Evolutionary conservation across 805 yeast species (phyloP).

Genomic region (Priceomyces castillae): DNA sequence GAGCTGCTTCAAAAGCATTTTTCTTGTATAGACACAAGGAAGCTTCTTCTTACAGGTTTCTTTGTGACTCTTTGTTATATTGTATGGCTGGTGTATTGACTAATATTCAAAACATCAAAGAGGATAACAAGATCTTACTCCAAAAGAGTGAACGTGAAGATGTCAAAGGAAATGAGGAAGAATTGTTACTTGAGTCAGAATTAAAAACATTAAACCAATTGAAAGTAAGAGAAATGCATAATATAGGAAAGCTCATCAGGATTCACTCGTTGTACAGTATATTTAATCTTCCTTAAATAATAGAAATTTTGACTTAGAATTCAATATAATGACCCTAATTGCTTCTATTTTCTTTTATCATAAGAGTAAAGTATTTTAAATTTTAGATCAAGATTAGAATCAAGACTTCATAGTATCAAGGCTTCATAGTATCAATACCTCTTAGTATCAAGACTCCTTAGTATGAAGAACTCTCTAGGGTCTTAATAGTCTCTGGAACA

Average conservation of each 20-base stretch:
- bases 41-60: conserved; percentile 27
- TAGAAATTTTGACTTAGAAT: neutral
- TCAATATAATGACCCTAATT: too few relatives aligned
- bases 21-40: conserved; percentile 72
- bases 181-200: conserved; percentile 71
- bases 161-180: conserved; percentile 78
- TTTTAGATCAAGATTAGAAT: too few relatives aligned
- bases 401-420: too few relatives aligned
- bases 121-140: conserved; percentile 62
- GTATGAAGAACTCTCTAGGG: too few relatives aligned
- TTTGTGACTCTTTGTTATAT: conserved; percentile 44
- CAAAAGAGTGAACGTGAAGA: conserved; percentile 87
- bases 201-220: conserved; percentile 64
- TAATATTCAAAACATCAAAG: conserved; percentile 51
- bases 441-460: too few relatives aligned
- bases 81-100: conserved; percentile 53
- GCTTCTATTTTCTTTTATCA: too few relatives aligned
- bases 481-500: too few relatives aligned
- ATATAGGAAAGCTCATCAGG: conserved; percentile 55
- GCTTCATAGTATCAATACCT: too few relatives aligned
- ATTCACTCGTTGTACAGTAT: conserved; percentile 56
- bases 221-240: conserved; percentile 53
- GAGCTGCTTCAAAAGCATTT: conserved; percentile 87
- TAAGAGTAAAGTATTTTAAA: too few relatives aligned
- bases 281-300: conserved; percentile 17